Conservation (phyloP, 2,329 filamentous ascomycete genomes). For the Talaromyces atroroseus region DNA sequence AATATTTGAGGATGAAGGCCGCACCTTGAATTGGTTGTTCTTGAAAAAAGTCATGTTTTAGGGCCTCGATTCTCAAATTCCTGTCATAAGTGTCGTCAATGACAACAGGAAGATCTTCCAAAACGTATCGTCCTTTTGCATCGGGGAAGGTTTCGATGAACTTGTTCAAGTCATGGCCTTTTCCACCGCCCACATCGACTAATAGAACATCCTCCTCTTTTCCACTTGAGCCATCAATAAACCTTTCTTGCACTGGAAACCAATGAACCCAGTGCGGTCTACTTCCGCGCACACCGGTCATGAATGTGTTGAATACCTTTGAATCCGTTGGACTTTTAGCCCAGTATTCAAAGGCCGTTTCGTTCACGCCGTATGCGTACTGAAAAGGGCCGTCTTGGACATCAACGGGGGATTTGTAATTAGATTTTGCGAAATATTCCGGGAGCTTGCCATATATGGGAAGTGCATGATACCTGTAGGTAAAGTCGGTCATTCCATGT, state of each 20-base stretch:
- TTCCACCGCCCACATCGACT: constrained; percentile 20
- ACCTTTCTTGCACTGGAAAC: constrained; percentile 19
- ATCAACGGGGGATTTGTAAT: constrained; percentile 13
- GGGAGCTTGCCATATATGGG: constrained; percentile 12
- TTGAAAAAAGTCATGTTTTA: constrained; percentile 10
- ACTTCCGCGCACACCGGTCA: constrained; percentile 17
- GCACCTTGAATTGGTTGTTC: constrained; percentile 10
- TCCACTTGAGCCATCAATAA: constrained; percentile 15
- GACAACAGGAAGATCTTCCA: constrained; percentile 46
- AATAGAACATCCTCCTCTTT: constrained; percentile 15
- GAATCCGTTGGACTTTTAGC: constrained; percentile 11
- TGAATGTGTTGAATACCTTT: constrained; percentile 20
- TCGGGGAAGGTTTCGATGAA: constrained; percentile 32
- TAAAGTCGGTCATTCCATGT: background rate
- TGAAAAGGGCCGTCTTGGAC: constrained; percentile 18
- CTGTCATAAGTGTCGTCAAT: constrained; percentile 19
- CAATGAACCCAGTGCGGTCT: constrained; percentile 19
- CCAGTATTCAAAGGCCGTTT: constrained; percentile 17
- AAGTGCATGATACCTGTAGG: background rate
- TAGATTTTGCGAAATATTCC: constrained; percentile 1
- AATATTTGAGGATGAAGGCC: background rate
- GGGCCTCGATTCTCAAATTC: constrained; percentile 21
- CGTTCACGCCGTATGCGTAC: constrained; percentile 14
- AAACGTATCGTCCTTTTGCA: constrained; percentile 38
- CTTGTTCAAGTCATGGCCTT: constrained; percentile 16